Evolutionary conservation across 2,329 filamentous ascomycete species (phyloP).

Genomic region (Aspergillus fijiensis): DNA sequence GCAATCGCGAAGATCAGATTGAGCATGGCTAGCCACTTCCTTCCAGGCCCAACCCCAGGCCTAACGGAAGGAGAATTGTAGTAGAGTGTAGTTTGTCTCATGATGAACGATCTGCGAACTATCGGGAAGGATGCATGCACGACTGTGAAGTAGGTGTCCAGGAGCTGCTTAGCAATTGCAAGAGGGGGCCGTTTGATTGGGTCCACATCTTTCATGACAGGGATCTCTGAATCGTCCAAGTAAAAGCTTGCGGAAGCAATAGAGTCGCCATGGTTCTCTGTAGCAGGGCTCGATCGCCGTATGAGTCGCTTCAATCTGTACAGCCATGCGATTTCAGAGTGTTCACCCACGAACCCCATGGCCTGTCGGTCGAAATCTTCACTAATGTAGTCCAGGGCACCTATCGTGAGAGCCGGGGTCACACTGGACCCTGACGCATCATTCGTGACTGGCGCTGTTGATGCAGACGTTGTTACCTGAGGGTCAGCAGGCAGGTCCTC

Average conservation of each 20-base stretch:
- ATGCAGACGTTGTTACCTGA: slow-evolving; percentile 14
- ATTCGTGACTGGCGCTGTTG: slow-evolving; percentile 13
- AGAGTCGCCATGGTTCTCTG: slow-evolving; percentile 25
- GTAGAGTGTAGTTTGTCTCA: slow-evolving; percentile 40
- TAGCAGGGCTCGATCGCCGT: slow-evolving; percentile 25
- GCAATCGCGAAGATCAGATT: slow-evolving; percentile 48
- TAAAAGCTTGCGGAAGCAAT: slow-evolving; percentile 41
- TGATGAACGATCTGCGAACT: slow-evolving; percentile 41
- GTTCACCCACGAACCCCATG: slow-evolving; percentile 46
- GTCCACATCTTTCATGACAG: slow-evolving; percentile 36
- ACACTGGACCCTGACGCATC: slow-evolving; percentile 14
- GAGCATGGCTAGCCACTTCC: slow-evolving; percentile 43
- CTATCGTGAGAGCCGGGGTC: slow-evolving; percentile 30
- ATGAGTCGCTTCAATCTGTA: slow-evolving; percentile 42
- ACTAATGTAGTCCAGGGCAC: slow-evolving; percentile 41
- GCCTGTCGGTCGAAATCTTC: slow-evolving; percentile 46
- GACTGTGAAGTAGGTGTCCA: slow-evolving; percentile 40
- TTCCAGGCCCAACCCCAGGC: slow-evolving; percentile 39
- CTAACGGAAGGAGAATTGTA: slow-evolving; percentile 31
- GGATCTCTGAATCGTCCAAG: slow-evolving; percentile 40
- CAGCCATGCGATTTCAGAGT: slow-evolving; percentile 47
- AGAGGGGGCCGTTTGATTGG: slow-evolving; percentile 37
- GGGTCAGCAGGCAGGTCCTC: slow-evolving; percentile 11
- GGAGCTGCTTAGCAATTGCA: slow-evolving; percentile 40
- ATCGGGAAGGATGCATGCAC: slow-evolving; percentile 46